Base-by-base conservation (phyloP, 306 rosid genomes). In the Pterocarpus macrocarpus region DNA sequence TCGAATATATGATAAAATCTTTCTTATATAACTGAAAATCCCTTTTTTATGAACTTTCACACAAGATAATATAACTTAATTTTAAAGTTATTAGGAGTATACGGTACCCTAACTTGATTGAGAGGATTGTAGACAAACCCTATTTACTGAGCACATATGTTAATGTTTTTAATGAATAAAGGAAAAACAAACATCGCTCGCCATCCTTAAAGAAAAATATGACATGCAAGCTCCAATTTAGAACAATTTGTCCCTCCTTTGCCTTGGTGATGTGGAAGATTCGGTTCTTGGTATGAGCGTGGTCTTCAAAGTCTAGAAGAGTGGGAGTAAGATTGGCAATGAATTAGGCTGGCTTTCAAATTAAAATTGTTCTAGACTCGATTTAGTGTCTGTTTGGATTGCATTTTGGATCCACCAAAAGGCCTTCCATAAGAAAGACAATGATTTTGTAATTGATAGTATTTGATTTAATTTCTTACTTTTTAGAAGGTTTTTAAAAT, bases 151-250 rank as follows among this genome's bases (percentile, higher is more conserved):
- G 63, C 63, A 32, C 9, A 64, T 59, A 10, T 64, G 78, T 78
- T 58, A 35, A 66, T 71, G 50, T 68, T 55, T 71, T 50, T 78
- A 44, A 52, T 65, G 82, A 61, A 49, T 69, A 85, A 71, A 78
- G 81, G 83, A 83, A 88, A 85, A 90, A 90, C 97, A 88, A 83
- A 87, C 91, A 85, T 89, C 89, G 88, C 86, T 87, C 85, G 33
- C 73, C 79, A 17, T 64, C 55, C 79, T 77, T 80, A 80, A 81
- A 83, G 88, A 78, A 84, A 80, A 80, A 78, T 47, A 87, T 75
- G 87, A 80, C 92, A 87, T 78, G 88, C 87, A 82, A 87, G 74
- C 79, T 84, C 85, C 85, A 44, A 87, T 44, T 84, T 87, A 75
- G 41, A 79, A 65, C 90, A 88, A 83, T 88, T 57, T 88, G 85